These are phyloP conservation scores for Coemansia sp. DNA, from an alignment of 192 early-diverging fungal species.

Conservation along the genomic window DNA sequence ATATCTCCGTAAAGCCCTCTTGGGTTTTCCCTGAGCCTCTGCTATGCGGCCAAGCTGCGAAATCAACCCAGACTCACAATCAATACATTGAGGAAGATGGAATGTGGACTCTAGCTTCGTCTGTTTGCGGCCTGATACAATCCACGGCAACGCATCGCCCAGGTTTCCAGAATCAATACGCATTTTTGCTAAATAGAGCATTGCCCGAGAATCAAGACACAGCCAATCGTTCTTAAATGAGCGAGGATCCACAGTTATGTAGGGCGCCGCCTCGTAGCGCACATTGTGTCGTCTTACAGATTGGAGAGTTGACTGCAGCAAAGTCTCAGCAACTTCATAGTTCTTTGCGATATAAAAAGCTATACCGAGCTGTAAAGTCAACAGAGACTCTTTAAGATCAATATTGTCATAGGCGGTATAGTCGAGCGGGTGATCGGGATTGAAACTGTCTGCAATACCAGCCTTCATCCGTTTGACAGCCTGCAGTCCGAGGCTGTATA, in stretches of 20 bases:
- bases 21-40: constrained; percentile 26
- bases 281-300: constrained; percentile 36
- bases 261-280: constrained; percentile 29
- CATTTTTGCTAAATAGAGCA: constrained; percentile 38
- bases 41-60: constrained; percentile 42
- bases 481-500: constrained; percentile 30
- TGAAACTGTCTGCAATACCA: constrained; percentile 20
- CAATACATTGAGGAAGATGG: constrained; percentile 28
- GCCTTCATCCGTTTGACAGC: constrained; percentile 34
- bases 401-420: constrained; percentile 36
- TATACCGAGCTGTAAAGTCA: constrained; percentile 27
- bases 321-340: constrained; percentile 18
- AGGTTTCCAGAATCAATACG: constrained; percentile 20
- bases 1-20: constrained; percentile 34
- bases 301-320: constrained; percentile 29
- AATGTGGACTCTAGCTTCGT: constrained; percentile 4
- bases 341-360: constrained; percentile 23
- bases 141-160: constrained; percentile 27
- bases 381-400: constrained; percentile 34
- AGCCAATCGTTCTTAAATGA: constrained; percentile 40
- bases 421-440: constrained; percentile 17
- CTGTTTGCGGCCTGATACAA: constrained; percentile 30
- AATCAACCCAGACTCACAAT: constrained; percentile 30
- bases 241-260: constrained; percentile 22
- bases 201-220: constrained; percentile 37